Conservation (phyloP, 345 rosid species). For the Boechera retrofracta region DNA sequence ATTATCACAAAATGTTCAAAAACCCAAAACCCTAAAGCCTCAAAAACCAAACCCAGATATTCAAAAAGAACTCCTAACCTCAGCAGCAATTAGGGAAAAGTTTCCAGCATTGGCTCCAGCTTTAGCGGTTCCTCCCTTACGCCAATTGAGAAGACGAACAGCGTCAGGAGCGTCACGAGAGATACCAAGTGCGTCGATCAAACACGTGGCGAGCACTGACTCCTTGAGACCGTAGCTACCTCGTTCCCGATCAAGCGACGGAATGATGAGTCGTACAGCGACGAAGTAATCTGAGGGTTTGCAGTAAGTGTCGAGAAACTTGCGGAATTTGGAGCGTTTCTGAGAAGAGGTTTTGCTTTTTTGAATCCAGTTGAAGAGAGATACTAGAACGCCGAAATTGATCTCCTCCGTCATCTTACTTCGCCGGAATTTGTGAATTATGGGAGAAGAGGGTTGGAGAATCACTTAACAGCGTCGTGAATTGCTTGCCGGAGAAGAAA, state of each 20-base stretch:
- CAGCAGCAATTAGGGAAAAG: constrained; percentile 77
- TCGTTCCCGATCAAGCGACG: constrained; percentile 85
- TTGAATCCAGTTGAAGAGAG: constrained; percentile 91
- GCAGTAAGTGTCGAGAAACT: constrained; percentile 86
- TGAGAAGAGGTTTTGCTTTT: constrained; percentile 65
- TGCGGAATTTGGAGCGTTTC: constrained; percentile 91
- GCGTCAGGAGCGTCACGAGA: constrained; percentile 91
- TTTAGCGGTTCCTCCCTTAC: constrained; percentile 73
- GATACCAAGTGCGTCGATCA: constrained; percentile 87
- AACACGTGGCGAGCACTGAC: constrained; percentile 84
- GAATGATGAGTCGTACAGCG: constrained; percentile 77
- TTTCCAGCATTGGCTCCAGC: constrained; percentile 84
- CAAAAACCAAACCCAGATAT: not conserved
- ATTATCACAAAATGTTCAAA: not conserved
- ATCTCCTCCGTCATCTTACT: constrained; percentile 55
- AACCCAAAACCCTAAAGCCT: not conserved
- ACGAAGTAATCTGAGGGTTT: constrained; percentile 68
- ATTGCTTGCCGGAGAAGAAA: constrained; percentile 41
- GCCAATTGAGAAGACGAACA: constrained; percentile 91
- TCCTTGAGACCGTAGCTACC: constrained; percentile 93
- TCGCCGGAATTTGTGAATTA: not conserved
- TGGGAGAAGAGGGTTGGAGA: not conserved
- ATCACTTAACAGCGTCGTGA: not conserved
- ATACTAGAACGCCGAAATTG: constrained; percentile 70
- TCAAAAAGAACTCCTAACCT: constrained; percentile 47